Base-by-base conservation (phyloP, 2,329 filamentous ascomycete species). In the Celoporthe dispersa region DNA sequence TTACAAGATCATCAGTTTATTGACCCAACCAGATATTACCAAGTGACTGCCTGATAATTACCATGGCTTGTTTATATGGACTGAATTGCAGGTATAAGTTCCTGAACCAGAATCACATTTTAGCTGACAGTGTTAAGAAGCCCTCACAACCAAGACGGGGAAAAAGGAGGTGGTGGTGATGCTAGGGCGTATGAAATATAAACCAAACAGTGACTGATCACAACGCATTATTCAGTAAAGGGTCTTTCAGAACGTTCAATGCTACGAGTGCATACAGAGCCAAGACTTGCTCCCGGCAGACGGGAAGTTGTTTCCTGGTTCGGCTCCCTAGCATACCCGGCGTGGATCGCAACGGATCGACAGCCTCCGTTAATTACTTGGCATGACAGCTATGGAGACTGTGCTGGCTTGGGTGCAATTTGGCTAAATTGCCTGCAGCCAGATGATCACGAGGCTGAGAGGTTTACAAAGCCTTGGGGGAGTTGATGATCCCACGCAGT, bases 271-370 rank as follows among this genome's bases (percentile, higher is more conserved):
- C 48, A 53, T 25, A 53, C n/a, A 2, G 11, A 28, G n/a, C n/a
- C n/a, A 14, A 53, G 51, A 25, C 51, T 14, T 25, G n/a, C 22
- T 3, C 1, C 19, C 51, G 51, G n/a, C 11, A 9, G 25, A 25
- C 51, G n/a, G n/a, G 51, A 55, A 25, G 51, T 14, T 28, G 51
- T 28, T 55, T 55, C 5, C 51, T 55, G 51, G 51, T 25, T 14
- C 51, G 51, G n/a, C 14, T 28, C 25, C 11, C 28, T 28, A n/a
- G 44, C 12, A 16, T 28, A 25, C 22, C 22, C 48, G n/a, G 25
- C n/a, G 28, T 28, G 25, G 28, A 51, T 64, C 41, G 28, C 19
- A 12, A 28, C 62, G 62, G 62, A 64, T 64, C 41, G 19, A 37
- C 39, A 64, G 62, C 62, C 22, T 64, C 62, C 62, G 41, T 28